Evolutionary conservation across 768 basidiomycete genomes (phyloP).

Genomic region (Baorangia bicolor): DNA sequence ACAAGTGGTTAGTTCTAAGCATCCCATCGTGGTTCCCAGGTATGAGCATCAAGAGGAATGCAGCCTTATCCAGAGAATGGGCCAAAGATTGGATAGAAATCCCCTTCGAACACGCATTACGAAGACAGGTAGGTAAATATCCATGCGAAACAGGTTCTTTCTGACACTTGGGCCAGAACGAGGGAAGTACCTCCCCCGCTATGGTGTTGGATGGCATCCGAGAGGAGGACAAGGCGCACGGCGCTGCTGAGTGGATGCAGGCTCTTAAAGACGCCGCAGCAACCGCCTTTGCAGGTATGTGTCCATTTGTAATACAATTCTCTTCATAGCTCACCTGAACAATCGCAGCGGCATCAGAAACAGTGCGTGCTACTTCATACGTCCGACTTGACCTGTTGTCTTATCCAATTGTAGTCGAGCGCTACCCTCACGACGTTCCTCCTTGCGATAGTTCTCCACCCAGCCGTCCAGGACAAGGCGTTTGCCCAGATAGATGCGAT

Average conservation of each 20-base stretch:
- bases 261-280: slow-evolving; percentile 17
- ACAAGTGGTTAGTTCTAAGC: slow-evolving; percentile 8
- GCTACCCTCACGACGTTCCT: slow-evolving; percentile 10
- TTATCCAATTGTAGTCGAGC: slow-evolving; percentile 7
- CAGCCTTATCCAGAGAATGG: slow-evolving; percentile 3
- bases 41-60: slow-evolving; percentile 16
- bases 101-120: slow-evolving; percentile 30
- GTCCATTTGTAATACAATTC: not conserved
- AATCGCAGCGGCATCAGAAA: slow-evolving; percentile 14
- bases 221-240: not conserved
- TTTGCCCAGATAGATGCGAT: slow-evolving; percentile 16
- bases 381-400: not conserved
- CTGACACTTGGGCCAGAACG: not conserved
- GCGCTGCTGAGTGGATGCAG: not conserved
- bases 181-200: slow-evolving; percentile 9
- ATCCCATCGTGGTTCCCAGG: slow-evolving; percentile 22
- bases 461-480: slow-evolving; percentile 19
- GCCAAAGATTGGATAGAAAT: slow-evolving; percentile 15
- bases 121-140: slow-evolving; percentile 23
- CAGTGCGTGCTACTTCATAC: slow-evolving; percentile 1
- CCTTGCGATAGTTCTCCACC: slow-evolving; percentile 16
- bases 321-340: not conserved
- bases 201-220: slow-evolving; percentile 20
- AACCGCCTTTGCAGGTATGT: slow-evolving; percentile 14
- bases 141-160: not conserved